Percentiles rank a stretch among this genome's conserved stretches.
phyloP scores from a whole-genome alignment of 495 filamentous ascomycete genomes.

The Lindgomyces ingoldianus region DNA sequence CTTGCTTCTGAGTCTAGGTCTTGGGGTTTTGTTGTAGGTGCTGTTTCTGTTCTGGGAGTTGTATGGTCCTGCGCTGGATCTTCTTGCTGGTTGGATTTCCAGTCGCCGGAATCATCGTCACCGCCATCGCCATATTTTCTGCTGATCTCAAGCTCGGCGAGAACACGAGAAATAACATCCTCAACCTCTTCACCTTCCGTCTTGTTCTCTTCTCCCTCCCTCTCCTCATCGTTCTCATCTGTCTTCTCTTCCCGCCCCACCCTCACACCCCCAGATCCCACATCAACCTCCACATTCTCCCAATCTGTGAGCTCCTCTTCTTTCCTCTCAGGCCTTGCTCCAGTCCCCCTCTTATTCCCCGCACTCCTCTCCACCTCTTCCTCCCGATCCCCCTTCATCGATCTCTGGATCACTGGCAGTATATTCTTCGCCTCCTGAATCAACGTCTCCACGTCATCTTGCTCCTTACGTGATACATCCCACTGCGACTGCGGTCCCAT shows the following conservation, averaged over 20 bases:
- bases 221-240: conserved; percentile 20
- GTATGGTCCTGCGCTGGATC: not conserved
- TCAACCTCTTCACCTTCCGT: conserved; percentile 39
- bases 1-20: not conserved
- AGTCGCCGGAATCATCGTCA: not conserved
- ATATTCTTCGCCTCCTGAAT: conserved; percentile 38
- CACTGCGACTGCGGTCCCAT: conserved; percentile 40
- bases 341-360: not conserved
- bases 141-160: conserved; percentile 42
- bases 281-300: conserved; percentile 30
- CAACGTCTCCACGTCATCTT: conserved; percentile 38
- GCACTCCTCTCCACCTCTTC: not conserved
- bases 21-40: conserved; percentile 2
- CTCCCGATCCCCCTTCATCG: conserved; percentile 1
- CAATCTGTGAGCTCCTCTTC: conserved; percentile 28
- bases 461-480: conserved; percentile 37
- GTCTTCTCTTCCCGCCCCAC: conserved; percentile 4
- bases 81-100: not conserved
- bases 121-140: conserved; percentile 28
- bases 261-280: conserved; percentile 15
- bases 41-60: not conserved
- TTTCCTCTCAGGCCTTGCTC: not conserved
- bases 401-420: conserved; percentile 28
- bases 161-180: conserved; percentile 40
- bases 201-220: conserved; percentile 13